Base-by-base conservation (phyloP, 2,329 filamentous ascomycete genomes). In the Fusarium sp. region DNA sequence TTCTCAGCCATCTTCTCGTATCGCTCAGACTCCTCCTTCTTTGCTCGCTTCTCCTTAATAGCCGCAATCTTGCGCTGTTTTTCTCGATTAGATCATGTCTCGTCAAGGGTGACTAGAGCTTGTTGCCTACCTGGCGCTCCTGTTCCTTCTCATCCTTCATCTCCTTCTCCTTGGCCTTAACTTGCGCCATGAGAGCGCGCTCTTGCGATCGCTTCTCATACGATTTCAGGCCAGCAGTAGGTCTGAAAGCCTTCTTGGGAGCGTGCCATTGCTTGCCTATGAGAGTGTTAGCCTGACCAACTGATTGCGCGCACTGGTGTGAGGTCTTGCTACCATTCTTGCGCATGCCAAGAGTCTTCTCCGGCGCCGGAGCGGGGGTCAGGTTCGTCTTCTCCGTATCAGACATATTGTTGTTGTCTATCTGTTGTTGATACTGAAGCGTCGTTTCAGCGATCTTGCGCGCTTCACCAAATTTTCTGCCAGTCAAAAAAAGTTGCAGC, bases 1-100 rank as follows among this genome's bases (percentile, higher is more conserved):
- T 96, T 98, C 84, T 94, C 93, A 23, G 94, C 95, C 89, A 99
- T 89, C 85, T 95, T 93, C 81, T 94, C 93, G 80, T 95, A 98
- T 74, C 95, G 87, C 78, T 95, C 94, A 82, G 92, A 94, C 85
- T 98, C 96, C 77, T 94, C 95, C 87, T 98, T 98, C 56, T 91
- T 93, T 23, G 90, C 92, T 74, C 93, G 89, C 82, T 92, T 95
- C 71, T 97, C 94, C 78, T 92, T 95, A 79, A 98, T 93, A 14
- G 88, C 88, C 78, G 95, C 88, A 59, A 96, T 90, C 74, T 91
- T 90, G 78, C 88, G 87, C 93, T 97, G 78, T 58, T 71, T 23
- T 41, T 13, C 26, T 8, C 20, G 42, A 56, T 77, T 60, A 76
- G 71, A 37, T 46, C 32, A 10, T 40, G 40, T 27, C 37, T 15